Evolutionary conservation across 257 asterid species (phyloP), one percentile per base, ranked within the genome.

Genomic region (Penstemon eatonii): DNA sequence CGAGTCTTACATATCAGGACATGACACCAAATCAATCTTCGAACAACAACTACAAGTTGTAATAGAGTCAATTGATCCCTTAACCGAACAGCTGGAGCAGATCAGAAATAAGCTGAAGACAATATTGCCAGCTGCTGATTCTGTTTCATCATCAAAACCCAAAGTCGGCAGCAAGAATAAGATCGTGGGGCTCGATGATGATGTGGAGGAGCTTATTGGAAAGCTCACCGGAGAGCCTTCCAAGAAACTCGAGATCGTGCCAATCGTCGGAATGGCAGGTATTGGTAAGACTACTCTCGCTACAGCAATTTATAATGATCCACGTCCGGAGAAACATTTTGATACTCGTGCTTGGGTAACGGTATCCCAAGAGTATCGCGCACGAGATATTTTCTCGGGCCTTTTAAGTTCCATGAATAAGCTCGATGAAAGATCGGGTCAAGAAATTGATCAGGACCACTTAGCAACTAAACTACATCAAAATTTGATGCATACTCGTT

Each of bases 221-320:
- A n/a, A 46, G 10, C 69, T 71, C 6, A 5, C 12, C 15, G 4
- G 2, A 1, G 43, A 49, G 2, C 44, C 15, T 1, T 15, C 38
- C 0, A 18, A 11, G 0, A 10, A 41, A 0, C 66, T 52, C 57
- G 63, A 12, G 36, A 15, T 76, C 33, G 37, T 75, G 38, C 73
- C 76, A 2, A 68, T 79, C 40, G 11, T 36, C 9, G 84, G 84
- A 18, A 63, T 79, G 76, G 65, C 81, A 2, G 84, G 84, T 0
- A 79, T 75, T 9, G 81, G 84, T 5, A 79, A 79, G 60, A 78
- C 86, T 0, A 81, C 86, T 13, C 83, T 78, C 1, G 83, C 86
- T 37, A 59, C 54, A 41, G 69, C 78, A 19, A 11, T 78, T 9
- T 78, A 78, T 49, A 71, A 78, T 0, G 77, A 75, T 43, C 39